Base-by-base conservation (phyloP, 768 basidiomycete genomes). In the Tephrocybe rancida region DNA sequence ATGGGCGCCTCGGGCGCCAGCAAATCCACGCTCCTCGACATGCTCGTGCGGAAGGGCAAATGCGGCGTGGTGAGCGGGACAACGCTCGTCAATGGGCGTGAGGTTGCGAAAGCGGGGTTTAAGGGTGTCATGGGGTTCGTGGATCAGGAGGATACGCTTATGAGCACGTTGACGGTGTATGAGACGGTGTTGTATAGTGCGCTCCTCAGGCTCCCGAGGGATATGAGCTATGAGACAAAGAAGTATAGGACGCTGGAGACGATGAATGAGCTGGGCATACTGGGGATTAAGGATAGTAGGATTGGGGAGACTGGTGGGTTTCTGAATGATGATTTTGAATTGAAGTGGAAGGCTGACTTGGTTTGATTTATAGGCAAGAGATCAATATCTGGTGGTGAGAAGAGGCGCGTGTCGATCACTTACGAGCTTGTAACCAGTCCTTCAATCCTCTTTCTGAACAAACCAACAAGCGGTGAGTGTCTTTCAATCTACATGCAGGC, bases 381-480 rank as follows among this genome's bases (percentile, higher is more conserved):
- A 10, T 92, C 92, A 10, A 98, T 98, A 51, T 96, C 94, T 27
- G 97, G 97, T 42, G 97, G 97, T 14, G 97, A 99, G 77, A 98
- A 98, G 73, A 83, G 97, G 29, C 80, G 97, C 3, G 97, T 98
- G 1, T 93, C 90, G 0, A 98, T 99, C 58, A 97, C 97, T 35
- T 99, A 97, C 67, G 97, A 99, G 72, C 79, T 99, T 22, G 97
- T 99, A 30, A 99, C 96, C 0, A 93, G 91, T 39, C 97, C 97
- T 13, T 95, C 93, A 0, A 95, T 99, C 45, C 68, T 99, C 29
- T 96, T 98, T 77, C 78, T 98, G 50, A 97, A 99, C 63, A 96
- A 99, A 64, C 97, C 97, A 6, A 99, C 97, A 0, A 95, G 92
- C 47, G 95, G 92, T 90, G 58, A 54, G 85, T 42, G 18, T 18